These are phyloP conservation scores for Fraxinus angustifolia DNA, from an alignment of 305 asterid genomes.

Conservation along the genomic window DNA sequence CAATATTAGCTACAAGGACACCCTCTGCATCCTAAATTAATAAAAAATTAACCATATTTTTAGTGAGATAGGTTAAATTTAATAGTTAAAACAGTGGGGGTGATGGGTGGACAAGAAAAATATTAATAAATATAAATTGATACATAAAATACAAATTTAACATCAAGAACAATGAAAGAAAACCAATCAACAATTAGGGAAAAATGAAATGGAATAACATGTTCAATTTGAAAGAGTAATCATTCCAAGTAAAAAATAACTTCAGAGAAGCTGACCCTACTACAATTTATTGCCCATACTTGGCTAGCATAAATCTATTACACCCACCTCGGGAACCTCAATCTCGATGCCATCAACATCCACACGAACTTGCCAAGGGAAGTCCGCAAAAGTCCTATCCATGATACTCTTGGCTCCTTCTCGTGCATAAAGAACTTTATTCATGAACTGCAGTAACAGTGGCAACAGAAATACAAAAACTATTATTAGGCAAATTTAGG, in stretches of 20 bases:
- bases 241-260: neutral
- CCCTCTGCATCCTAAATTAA: conserved; percentile 86
- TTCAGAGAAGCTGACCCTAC: neutral
- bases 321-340: conserved; percentile 94
- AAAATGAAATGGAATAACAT: neutral
- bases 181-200: neutral
- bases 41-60: conserved; percentile 8
- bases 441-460: conserved; percentile 80
- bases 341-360: conserved; percentile 92
- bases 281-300: neutral
- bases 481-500: neutral
- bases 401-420: conserved; percentile 94
- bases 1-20: conserved; percentile 89
- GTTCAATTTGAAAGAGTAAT: neutral
- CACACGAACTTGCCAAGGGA: conserved; percentile 91
- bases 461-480: neutral
- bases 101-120: neutral
- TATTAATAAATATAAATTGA: neutral
- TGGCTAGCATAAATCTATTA: conserved; percentile 7
- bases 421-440: conserved; percentile 94
- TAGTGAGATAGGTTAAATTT: conserved; percentile 16
- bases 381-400: conserved; percentile 89
- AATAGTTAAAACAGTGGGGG: neutral
- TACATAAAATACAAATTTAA: neutral
- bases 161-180: neutral